These are phyloP conservation scores for Fulvia fulva DNA, from an alignment of 2,329 filamentous ascomycete species.

Conservation along the genomic window DNA sequence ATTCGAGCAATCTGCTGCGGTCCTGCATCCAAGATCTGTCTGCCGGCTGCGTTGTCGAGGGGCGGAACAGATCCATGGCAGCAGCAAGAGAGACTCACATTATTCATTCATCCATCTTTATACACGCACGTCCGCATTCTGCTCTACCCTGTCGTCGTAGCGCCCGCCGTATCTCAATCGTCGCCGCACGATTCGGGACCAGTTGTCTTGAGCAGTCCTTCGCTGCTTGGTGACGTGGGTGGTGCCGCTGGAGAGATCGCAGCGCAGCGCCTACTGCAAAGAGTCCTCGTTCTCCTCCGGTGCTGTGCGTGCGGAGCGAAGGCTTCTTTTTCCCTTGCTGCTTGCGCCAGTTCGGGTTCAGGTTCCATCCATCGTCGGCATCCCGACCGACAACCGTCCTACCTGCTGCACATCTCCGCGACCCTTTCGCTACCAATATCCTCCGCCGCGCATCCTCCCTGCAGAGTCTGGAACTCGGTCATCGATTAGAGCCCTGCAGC, in stretches of 20 bases:
- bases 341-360: neutral
- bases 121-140: neutral
- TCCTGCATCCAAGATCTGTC: neutral
- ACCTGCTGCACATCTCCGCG: neutral
- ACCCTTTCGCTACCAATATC: neutral
- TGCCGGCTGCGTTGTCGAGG: neutral
- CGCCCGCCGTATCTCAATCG: neutral
- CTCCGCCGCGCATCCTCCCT: neutral
- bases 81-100: neutral
- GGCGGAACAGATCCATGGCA: neutral
- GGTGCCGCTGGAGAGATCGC: neutral
- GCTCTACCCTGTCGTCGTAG: neutral
- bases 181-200: neutral
- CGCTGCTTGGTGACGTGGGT: slow-evolving; percentile 2
- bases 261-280: neutral
- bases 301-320: neutral
- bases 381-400: neutral
- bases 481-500: neutral
- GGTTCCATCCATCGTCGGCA: neutral
- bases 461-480: neutral
- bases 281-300: neutral
- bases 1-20: neutral
- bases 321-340: no score
- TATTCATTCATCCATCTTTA: neutral
- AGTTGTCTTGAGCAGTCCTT: neutral